These are phyloP conservation scores for Ploettnerulaceae sp. DNA, from an alignment of 2,329 filamentous ascomycete species.

Conservation along the genomic window DNA sequence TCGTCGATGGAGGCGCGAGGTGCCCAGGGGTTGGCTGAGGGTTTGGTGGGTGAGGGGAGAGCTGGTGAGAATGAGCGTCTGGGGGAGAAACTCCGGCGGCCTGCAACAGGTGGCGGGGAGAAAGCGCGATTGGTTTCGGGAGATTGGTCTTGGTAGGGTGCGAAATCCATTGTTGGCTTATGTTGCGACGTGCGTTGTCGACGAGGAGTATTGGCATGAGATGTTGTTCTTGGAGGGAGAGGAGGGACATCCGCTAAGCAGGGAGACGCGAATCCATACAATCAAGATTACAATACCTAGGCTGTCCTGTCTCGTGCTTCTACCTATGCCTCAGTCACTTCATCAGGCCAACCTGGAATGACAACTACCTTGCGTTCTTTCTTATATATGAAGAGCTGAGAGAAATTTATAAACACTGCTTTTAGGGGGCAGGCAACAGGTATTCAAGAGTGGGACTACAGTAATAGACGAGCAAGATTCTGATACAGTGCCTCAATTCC, in stretches of 20 bases:
- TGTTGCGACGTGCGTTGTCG: background rate
- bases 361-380: too few relatives aligned
- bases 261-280: constrained; percentile 10
- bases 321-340: background rate
- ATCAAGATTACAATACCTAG: too few relatives aligned
- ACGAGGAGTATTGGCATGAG: background rate
- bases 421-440: too few relatives aligned
- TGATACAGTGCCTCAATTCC: too few relatives aligned
- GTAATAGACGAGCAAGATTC: too few relatives aligned
- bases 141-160: constrained; percentile 89
- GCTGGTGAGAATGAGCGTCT: constrained; percentile 46
- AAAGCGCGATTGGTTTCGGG: constrained; percentile 79
- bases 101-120: constrained; percentile 54
- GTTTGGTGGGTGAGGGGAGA: constrained; percentile 40
- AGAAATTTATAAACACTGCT: too few relatives aligned
- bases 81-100: constrained; percentile 48
- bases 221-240: too few relatives aligned
- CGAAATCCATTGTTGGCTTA: constrained; percentile 73
- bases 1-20: constrained; percentile 14
- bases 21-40: constrained; percentile 32
- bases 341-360: too few relatives aligned
- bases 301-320: constrained; percentile 14
- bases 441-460: too few relatives aligned
- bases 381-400: too few relatives aligned
- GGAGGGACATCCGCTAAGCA: constrained; percentile 2